phyloP scores from a whole-genome alignment of 306 rosid species.

The Cicer cuneatum region DNA sequence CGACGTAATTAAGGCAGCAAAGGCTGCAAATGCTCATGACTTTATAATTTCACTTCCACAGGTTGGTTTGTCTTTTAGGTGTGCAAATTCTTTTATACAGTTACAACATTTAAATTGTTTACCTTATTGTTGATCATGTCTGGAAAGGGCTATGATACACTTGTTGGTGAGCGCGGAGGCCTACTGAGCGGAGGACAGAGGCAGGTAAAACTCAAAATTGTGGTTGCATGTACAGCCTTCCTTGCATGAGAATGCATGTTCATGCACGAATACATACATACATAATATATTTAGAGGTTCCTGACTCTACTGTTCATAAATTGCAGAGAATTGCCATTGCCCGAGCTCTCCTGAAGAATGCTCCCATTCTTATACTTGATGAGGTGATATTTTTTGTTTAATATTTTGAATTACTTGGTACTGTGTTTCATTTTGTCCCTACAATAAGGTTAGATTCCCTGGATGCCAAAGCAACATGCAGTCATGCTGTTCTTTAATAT shows the following conservation, averaged over 20 bases:
- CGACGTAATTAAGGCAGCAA: constrained; percentile 94
- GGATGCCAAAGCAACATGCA: constrained; percentile 9
- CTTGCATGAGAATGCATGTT: constrained; percentile 14
- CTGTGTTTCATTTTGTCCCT: constrained; percentile 23
- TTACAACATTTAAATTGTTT: constrained; percentile 3
- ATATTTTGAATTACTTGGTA: constrained; percentile 23
- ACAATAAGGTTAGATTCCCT: constrained; percentile 34
- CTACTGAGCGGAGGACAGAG: constrained; percentile 95
- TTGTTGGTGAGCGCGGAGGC: constrained; percentile 97
- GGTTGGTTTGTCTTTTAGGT: constrained; percentile 53
- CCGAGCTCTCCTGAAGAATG: constrained; percentile 84
- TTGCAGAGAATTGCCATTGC: constrained; percentile 94
- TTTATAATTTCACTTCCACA: constrained; percentile 93
- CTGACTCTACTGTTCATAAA: constrained; percentile 44
- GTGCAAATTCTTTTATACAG: constrained; percentile 28
- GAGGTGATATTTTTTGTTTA: constrained; percentile 58
- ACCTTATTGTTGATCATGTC: constrained; percentile 28
- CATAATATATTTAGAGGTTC: neutral
- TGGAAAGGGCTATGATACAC: constrained; percentile 86
- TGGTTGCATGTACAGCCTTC: constrained; percentile 8
- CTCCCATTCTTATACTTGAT: constrained; percentile 88
- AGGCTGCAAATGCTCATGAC: constrained; percentile 97
- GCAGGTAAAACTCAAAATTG: constrained; percentile 61
- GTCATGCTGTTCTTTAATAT: neutral
- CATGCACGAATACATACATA: neutral